phyloP scores from a whole-genome alignment of 2,329 filamentous ascomycete species.

The Trichoderma hamatum region DNA sequence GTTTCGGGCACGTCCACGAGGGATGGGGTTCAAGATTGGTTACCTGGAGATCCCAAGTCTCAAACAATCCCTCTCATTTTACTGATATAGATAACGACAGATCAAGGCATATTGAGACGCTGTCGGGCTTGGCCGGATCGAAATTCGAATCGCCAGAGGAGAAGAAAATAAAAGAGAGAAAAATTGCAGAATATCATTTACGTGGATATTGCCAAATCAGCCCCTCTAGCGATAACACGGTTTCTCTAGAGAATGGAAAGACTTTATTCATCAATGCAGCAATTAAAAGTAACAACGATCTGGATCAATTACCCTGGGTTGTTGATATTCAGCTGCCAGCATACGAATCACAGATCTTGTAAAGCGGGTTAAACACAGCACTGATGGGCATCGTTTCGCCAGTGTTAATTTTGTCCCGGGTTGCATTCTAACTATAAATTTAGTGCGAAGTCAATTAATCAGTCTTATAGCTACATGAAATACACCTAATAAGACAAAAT shows the following conservation, averaged over 20 bases:
- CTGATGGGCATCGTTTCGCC: too few species aligned
- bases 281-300: neutral
- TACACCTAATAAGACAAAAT: too few species aligned
- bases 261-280: constrained; percentile 34
- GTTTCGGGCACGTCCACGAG: constrained; percentile 43
- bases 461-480: too few species aligned
- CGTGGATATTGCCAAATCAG: constrained; percentile 8
- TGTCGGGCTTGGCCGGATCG: constrained; percentile 29
- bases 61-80: constrained; percentile 46
- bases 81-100: constrained; percentile 51
- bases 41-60: constrained; percentile 45
- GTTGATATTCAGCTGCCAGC: constrained; percentile 29
- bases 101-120: constrained; percentile 43
- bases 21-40: constrained; percentile 48
- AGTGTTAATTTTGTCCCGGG: too few species aligned
- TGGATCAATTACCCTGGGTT: constrained; percentile 29
- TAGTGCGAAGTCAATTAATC: too few species aligned
- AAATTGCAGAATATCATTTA: neutral
- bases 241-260: constrained; percentile 9
- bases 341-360: neutral
- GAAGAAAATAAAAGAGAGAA: neutral
- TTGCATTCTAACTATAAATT: too few species aligned
- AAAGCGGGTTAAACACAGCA: too few species aligned
- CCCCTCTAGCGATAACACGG: constrained; percentile 9
- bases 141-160: neutral